These are phyloP conservation scores for Secale cereale DNA, from an alignment of 176 grass and related monocot genomes.

Conservation along the genomic window DNA sequence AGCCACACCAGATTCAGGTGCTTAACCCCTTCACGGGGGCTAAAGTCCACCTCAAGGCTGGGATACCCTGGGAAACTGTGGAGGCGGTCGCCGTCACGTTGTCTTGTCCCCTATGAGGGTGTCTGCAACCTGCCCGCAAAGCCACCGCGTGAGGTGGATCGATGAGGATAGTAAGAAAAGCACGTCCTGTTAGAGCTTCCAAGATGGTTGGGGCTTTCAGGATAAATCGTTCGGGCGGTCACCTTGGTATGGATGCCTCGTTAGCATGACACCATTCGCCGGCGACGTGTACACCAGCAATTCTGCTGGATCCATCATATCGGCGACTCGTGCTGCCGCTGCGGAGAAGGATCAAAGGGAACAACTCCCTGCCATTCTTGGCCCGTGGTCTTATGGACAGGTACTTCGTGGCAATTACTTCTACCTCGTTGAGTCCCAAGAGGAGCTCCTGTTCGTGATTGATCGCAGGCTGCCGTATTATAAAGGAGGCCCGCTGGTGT, in stretches of 20 bases:
- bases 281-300: not conserved
- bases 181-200: not conserved
- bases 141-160: not conserved
- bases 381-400: not conserved
- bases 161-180: not conserved
- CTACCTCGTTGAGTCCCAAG: no score
- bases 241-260: no score
- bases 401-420: not conserved
- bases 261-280: not conserved
- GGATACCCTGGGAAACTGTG: not conserved
- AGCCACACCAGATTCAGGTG: not conserved
- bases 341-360: not conserved
- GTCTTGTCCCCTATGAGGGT: not conserved
- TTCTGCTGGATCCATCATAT: not conserved
- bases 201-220: not conserved
- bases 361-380: not conserved
- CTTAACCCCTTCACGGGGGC: slow-evolving; percentile 18
- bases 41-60: not conserved
- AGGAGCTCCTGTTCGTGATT: no score
- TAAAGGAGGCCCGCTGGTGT: no score
- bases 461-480: no score
- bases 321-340: not conserved
- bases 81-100: not conserved
- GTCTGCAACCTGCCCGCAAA: not conserved
- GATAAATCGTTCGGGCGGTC: no score